Evolutionary conservation across 345 rosid species (phyloP).

Genomic region (Mangifera indica): DNA sequence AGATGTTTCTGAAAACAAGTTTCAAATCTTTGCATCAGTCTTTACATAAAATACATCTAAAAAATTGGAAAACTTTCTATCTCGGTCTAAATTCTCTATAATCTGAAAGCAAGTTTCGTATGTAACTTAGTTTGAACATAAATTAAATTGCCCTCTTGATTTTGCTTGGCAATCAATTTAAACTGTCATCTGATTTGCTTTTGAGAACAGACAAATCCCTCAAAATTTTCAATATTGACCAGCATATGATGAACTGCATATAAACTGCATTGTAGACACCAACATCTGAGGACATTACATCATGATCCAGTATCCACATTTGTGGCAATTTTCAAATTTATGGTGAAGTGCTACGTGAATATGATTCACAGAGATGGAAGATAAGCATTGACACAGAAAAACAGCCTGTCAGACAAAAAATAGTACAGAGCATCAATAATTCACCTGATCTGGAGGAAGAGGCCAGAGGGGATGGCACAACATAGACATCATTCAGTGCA

Average conservation of each 20-base stretch:
- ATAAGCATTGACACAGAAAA: not conserved
- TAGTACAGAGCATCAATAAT: not conserved
- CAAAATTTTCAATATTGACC: not conserved
- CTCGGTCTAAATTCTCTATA: not conserved
- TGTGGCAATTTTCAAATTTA: not conserved
- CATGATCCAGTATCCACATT: not conserved
- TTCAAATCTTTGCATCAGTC: constrained; percentile 11
- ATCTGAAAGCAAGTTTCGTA: not conserved
- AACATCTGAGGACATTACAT: not conserved
- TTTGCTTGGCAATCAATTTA: not conserved
- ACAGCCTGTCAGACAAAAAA: constrained; percentile 7
- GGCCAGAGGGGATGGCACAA: constrained; percentile 58
- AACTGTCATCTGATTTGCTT: not conserved
- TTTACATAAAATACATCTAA: not conserved
- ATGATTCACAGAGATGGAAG: not conserved
- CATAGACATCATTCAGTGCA: constrained; percentile 52
- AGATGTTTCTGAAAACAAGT: constrained; percentile 52
- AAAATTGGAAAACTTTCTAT: not conserved
- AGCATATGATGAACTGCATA: not conserved
- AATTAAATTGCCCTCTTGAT: not conserved
- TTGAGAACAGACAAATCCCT: not conserved
- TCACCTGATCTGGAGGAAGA: constrained; percentile 75
- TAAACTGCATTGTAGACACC: not conserved
- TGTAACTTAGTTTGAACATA: not conserved
- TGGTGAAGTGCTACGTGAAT: constrained; percentile 1